Evolutionary conservation across 1,284 basidiomycete species (phyloP).

Genomic region (Amylostereum chailletii): DNA sequence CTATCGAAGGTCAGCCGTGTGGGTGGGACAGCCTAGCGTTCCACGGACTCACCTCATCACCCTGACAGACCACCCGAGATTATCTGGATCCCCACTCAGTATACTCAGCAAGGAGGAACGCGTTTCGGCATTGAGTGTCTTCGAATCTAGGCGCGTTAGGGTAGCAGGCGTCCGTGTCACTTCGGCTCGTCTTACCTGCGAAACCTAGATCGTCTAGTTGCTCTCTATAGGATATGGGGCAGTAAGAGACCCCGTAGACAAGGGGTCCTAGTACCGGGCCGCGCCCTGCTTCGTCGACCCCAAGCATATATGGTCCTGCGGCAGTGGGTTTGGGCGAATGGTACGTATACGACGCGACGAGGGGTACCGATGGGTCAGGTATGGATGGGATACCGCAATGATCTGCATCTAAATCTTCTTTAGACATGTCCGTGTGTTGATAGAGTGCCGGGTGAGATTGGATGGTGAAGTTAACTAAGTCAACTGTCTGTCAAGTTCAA

Average conservation of each 20-base stretch:
- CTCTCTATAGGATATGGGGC: constrained; percentile 72
- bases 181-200: constrained; percentile 46
- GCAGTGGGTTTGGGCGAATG: constrained; percentile 68
- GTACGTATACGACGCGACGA: constrained; percentile 74
- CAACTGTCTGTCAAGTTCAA: no score
- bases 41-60: constrained; percentile 52
- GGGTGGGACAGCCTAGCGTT: neutral
- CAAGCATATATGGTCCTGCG: constrained; percentile 74
- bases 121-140: constrained; percentile 75
- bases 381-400: constrained; percentile 21
- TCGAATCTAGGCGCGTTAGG: constrained; percentile 61
- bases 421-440: no score
- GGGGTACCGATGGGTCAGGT: constrained; percentile 19
- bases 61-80: constrained; percentile 78
- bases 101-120: constrained; percentile 55
- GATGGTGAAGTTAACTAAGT: no score
- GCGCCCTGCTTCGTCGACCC: constrained; percentile 94
- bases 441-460: no score
- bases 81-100: constrained; percentile 55
- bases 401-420: no score
- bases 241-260: constrained; percentile 94
- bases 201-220: constrained; percentile 80
- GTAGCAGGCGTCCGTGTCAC: no score
- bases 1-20: constrained; percentile 33
- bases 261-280: constrained; percentile 92